Evolutionary conservation across 352 stramenopile genomes (phyloP).

Genomic region (Globisporangium abappressorium): DNA sequence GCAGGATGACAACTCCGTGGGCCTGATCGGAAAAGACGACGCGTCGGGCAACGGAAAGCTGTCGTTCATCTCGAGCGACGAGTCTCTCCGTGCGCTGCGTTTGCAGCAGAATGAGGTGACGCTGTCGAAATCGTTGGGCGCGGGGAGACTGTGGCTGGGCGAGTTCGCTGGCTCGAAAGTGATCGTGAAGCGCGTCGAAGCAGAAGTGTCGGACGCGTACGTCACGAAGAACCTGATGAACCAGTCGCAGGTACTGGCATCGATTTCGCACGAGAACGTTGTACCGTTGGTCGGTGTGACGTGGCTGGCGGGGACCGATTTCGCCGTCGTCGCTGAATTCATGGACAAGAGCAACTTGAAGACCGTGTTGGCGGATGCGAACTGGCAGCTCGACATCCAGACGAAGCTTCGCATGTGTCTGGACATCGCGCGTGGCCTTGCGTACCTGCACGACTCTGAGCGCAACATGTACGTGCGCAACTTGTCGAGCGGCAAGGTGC

Average conservation of each 20-base stretch:
- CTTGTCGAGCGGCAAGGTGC: constrained; percentile 54
- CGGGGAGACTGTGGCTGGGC: neutral
- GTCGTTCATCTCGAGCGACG: constrained; percentile 69
- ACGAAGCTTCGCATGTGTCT: constrained; percentile 67
- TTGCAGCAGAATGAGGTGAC: constrained; percentile 47
- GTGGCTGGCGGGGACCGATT: constrained; percentile 54
- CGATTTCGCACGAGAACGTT: neutral
- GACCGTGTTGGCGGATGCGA: constrained; percentile 48
- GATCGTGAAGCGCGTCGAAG: constrained; percentile 62
- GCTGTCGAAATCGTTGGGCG: constrained; percentile 66
- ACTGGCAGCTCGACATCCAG: constrained; percentile 49
- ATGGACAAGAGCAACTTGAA: constrained; percentile 71
- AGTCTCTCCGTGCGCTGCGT: constrained; percentile 49
- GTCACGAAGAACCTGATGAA: constrained; percentile 55
- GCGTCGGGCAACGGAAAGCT: constrained; percentile 29
- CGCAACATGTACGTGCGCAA: constrained; percentile 44
- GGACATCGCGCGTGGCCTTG: constrained; percentile 58
- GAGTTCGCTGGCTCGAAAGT: constrained; percentile 52
- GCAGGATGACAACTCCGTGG: constrained; percentile 28
- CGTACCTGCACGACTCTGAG: constrained; percentile 56
- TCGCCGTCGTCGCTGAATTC: constrained; percentile 69
- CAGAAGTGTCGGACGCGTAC: constrained; percentile 49
- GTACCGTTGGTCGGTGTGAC: constrained; percentile 1
- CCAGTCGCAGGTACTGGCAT: constrained; percentile 7
- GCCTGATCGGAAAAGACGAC: constrained; percentile 48